Evolutionary conservation across 2,329 filamentous ascomycete species (phyloP).

Genomic region (Fusarium decemcellulare): DNA sequence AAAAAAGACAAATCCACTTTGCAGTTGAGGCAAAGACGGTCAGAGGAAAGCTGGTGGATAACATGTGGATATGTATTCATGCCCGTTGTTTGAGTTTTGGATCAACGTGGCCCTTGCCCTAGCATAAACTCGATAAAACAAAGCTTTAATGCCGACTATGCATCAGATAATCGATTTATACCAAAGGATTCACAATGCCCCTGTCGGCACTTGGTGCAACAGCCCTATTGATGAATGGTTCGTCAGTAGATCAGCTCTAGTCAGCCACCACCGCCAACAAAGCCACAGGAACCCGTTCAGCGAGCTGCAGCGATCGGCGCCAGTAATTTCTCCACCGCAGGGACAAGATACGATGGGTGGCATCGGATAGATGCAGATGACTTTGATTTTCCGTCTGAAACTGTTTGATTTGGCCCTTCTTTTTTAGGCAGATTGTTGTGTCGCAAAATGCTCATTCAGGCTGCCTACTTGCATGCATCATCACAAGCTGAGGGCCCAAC

Average conservation of each 20-base stretch:
- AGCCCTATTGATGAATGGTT: constrained; percentile 1
- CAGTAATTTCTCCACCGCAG: constrained; percentile 15
- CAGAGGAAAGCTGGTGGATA: too few relatives aligned
- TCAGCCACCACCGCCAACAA: constrained; percentile 1
- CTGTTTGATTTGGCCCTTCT: not conserved
- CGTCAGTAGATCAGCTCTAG: not conserved
- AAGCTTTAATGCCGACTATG: constrained; percentile 2
- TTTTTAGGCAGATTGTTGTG: not conserved
- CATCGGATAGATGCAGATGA: constrained; percentile 16
- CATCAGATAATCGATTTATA: constrained; percentile 7
- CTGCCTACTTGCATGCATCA: not conserved
- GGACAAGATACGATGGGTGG: constrained; percentile 17
- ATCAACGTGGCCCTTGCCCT: not conserved
- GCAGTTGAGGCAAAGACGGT: too few relatives aligned
- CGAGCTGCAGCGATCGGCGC: constrained; percentile 7
- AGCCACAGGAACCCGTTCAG: constrained; percentile 7
- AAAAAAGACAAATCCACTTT: too few relatives aligned
- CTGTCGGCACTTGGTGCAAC: constrained; percentile 8
- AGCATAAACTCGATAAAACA: constrained; percentile 8
- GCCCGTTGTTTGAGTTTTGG: not conserved
- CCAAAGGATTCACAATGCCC: constrained; percentile 2
- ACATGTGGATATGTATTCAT: not conserved
- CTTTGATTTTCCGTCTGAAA: constrained; percentile 15
- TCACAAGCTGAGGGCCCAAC: not conserved
- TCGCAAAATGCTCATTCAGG: not conserved